A percentile compares a stretch with the other conserved stretches of the same genome.
These are phyloP conservation scores for Pythium insidiosum DNA, from an alignment of 352 stramenopile species.

Conservation along the genomic window DNA sequence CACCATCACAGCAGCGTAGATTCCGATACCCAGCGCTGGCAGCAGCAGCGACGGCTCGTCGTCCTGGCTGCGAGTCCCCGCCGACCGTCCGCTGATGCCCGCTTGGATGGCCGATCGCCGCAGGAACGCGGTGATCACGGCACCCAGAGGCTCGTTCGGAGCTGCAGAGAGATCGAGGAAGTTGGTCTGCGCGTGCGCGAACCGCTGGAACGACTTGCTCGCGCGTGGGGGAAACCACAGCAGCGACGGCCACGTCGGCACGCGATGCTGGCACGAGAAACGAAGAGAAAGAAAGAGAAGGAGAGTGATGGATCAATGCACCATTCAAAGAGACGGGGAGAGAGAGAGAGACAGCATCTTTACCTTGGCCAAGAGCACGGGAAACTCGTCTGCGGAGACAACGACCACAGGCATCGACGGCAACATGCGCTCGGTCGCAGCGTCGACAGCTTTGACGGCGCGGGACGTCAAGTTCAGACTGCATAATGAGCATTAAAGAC, in stretches of 20 bases:
- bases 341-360: too few relatives aligned
- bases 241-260: slow-evolving; percentile 35
- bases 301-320: neutral
- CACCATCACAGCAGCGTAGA: slow-evolving; percentile 25
- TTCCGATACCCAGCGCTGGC: slow-evolving; percentile 22
- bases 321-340: too few relatives aligned
- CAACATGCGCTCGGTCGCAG: too few relatives aligned
- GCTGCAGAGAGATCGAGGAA: slow-evolving; percentile 32
- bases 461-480: too few relatives aligned
- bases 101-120: neutral
- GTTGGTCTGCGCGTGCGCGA: slow-evolving; percentile 41
- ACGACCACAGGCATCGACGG: too few relatives aligned
- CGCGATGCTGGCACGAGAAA: slow-evolving; percentile 37
- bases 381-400: too few relatives aligned
- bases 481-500: too few relatives aligned
- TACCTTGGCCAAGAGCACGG: too few relatives aligned
- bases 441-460: too few relatives aligned
- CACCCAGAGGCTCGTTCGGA: neutral
- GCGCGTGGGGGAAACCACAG: slow-evolving; percentile 42
- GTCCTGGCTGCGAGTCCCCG: neutral
- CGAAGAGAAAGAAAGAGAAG: neutral
- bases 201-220: slow-evolving; percentile 42
- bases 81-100: neutral
- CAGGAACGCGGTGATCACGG: neutral
- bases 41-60: slow-evolving; percentile 6